Conservation (phyloP, 2,329 filamentous ascomycete species). For the Colletotrichum melonis region DNA sequence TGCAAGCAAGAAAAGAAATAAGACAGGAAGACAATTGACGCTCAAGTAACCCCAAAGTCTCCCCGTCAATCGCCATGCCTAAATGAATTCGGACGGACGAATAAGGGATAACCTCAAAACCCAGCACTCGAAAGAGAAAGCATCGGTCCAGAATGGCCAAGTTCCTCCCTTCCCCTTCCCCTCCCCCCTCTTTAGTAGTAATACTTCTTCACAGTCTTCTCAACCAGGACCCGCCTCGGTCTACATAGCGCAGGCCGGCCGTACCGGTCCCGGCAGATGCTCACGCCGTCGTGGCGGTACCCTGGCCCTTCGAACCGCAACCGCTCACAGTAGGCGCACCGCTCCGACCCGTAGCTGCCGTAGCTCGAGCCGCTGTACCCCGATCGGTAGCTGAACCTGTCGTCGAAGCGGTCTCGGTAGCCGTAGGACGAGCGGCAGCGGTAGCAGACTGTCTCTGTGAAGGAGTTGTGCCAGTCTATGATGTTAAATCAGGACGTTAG, state of each 20-base stretch:
- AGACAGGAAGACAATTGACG: background rate
- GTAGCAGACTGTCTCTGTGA: background rate
- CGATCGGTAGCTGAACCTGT: background rate
- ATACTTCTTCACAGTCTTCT: conserved; percentile 7
- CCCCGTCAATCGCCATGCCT: too few relatives aligned
- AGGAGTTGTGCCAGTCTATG: conserved; percentile 4
- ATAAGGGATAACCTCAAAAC: too few relatives aligned
- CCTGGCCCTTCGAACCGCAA: background rate
- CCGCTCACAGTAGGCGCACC: conserved; percentile 5
- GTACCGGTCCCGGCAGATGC: conserved; percentile 1
- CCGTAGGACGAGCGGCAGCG: background rate
- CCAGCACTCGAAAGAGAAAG: too few relatives aligned
- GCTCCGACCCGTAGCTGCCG: background rate
- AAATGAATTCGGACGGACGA: too few relatives aligned
- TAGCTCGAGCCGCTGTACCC: background rate
- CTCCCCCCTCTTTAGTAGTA: background rate
- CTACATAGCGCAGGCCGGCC: background rate
- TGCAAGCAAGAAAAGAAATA: background rate
- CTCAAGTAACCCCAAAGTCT: background rate
- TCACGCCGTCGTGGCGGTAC: background rate
- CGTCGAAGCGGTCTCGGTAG: background rate
- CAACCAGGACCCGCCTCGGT: background rate
- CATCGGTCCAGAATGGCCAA: conserved; percentile 41
- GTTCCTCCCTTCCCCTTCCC: background rate
- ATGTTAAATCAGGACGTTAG: too few relatives aligned